Evolutionary conservation across 2,329 filamentous ascomycete species (phyloP).

Genomic region (Fusarium cyanostomum): DNA sequence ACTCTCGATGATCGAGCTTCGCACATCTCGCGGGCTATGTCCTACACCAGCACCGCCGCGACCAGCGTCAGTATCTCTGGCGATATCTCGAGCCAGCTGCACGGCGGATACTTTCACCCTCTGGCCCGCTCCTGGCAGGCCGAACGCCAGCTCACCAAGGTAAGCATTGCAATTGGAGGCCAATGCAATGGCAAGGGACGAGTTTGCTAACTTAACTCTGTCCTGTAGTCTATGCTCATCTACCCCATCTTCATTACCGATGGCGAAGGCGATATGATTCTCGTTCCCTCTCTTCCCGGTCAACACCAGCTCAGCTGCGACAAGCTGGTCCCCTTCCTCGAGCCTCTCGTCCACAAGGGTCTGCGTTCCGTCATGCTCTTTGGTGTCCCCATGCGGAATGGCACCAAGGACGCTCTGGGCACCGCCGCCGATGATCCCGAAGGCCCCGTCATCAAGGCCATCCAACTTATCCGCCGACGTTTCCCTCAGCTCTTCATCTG

Average conservation of each 20-base stretch:
- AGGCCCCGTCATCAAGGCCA: conserved; percentile 88
- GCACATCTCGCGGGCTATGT: conserved; percentile 70
- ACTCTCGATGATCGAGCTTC: conserved; percentile 69
- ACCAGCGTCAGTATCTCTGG: conserved; percentile 76
- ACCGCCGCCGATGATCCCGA: conserved; percentile 92
- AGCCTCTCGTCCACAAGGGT: conserved; percentile 87
- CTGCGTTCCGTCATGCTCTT: conserved; percentile 95
- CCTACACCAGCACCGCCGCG: conserved; percentile 72
- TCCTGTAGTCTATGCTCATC: conserved; percentile 89
- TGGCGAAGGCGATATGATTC: conserved; percentile 88
- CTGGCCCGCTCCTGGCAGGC: conserved; percentile 84
- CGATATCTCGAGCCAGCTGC: conserved; percentile 84
- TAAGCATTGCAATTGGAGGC: conserved; percentile 48
- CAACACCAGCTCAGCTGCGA: conserved; percentile 90
- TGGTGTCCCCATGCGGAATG: conserved; percentile 84
- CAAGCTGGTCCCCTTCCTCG: conserved; percentile 83
- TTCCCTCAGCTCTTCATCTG: conserved; percentile 94
- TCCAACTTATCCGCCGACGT: conserved; percentile 81
- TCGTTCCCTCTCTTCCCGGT: conserved; percentile 90
- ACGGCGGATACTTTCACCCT: conserved; percentile 84
- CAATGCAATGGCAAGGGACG: background rate
- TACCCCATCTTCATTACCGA: conserved; percentile 98
- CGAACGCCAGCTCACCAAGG: conserved; percentile 86
- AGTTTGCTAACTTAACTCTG: conserved; percentile 20
- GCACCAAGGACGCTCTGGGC: conserved; percentile 89